These are phyloP conservation scores for Hansenula lynferdii DNA, from an alignment of 1,139 yeast species.

Conservation along the genomic window DNA sequence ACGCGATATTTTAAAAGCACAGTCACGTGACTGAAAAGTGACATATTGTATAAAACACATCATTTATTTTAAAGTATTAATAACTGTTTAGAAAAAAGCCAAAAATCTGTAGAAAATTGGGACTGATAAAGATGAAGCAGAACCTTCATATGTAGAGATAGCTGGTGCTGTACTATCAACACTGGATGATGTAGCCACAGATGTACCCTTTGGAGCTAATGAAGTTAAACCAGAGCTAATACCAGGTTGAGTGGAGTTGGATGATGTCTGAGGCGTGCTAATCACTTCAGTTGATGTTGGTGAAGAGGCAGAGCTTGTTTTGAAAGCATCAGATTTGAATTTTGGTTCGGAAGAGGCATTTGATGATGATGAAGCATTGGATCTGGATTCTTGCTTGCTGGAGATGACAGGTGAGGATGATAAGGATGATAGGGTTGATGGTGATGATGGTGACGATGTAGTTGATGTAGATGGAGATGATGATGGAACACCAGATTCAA, in stretches of 20 bases:
- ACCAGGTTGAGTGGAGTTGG: too few relatives aligned
- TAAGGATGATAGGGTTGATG: not conserved
- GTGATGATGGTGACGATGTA: not conserved
- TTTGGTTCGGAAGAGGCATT: not conserved
- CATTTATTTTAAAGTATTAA: too few relatives aligned
- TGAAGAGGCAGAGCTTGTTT: not conserved
- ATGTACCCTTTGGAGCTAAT: not conserved
- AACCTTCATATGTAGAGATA: conserved; percentile 6
- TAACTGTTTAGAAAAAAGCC: too few relatives aligned
- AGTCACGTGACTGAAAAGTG: too few relatives aligned
- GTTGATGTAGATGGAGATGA: not conserved
- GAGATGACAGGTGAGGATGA: not conserved
- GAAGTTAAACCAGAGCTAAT: too few relatives aligned
- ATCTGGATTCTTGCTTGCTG: too few relatives aligned
- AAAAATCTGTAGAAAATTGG: not conserved
- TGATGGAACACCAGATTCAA: not conserved
- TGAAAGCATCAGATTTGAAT: not conserved
- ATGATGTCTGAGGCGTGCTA: too few relatives aligned
- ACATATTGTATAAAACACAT: too few relatives aligned
- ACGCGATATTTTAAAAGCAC: too few relatives aligned
- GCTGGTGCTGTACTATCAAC: conserved; percentile 1
- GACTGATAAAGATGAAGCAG: not conserved
- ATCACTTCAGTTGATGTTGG: not conserved
- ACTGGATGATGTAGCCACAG: not conserved
- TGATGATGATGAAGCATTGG: not conserved